Percentiles rank a stretch among this genome's conserved stretches.
These are phyloP conservation scores for Rosa chinensis DNA, from an alignment of 306 rosid genomes.

Conservation along the genomic window DNA sequence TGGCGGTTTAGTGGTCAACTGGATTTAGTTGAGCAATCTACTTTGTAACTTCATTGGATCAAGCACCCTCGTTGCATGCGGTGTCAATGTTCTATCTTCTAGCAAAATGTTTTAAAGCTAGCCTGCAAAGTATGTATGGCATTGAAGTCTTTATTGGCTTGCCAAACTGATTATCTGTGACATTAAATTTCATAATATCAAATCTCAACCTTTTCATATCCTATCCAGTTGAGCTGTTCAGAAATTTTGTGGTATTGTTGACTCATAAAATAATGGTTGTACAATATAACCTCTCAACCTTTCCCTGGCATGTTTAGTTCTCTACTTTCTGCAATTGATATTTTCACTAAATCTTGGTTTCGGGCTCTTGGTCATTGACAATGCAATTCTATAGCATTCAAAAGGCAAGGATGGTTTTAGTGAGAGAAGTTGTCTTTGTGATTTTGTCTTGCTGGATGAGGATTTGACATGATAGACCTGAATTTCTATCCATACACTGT, in stretches of 20 bases:
- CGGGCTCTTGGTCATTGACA: background rate
- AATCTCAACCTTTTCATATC: background rate
- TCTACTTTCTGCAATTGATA: background rate
- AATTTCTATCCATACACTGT: background rate
- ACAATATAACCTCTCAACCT: background rate
- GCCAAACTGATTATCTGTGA: background rate
- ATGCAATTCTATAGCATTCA: background rate
- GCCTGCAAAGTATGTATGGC: background rate
- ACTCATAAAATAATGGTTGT: background rate
- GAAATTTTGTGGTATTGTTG: background rate
- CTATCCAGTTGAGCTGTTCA: background rate
- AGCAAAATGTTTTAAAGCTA: background rate
- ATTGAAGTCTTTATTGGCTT: background rate
- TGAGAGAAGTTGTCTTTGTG: background rate
- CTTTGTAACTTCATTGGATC: conserved; percentile 15
- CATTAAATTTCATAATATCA: background rate
- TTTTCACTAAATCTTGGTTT: background rate
- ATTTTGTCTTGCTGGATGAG: background rate
- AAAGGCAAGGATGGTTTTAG: background rate
- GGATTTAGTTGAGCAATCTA: conserved; percentile 15
- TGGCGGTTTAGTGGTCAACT: conserved; percentile 9
- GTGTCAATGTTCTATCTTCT: background rate
- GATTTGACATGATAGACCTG: background rate
- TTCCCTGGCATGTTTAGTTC: background rate
- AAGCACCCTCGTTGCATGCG: background rate